These are phyloP conservation scores for Kokia cookei DNA, from an alignment of 441 rosid genomes.

Conservation along the genomic window DNA sequence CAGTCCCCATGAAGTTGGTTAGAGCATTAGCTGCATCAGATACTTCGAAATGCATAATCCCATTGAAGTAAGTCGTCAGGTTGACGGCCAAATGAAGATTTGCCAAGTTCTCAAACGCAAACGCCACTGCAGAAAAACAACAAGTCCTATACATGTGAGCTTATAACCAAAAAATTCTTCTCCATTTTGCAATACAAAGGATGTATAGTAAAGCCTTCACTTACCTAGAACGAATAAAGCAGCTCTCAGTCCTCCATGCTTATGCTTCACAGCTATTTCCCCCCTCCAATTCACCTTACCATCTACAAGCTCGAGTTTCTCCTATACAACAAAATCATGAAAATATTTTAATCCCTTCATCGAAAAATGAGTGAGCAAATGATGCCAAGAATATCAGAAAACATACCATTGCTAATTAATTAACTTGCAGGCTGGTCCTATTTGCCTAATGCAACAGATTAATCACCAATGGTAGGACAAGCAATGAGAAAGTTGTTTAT, in stretches of 20 bases:
- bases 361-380: neutral
- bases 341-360: neutral
- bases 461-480: neutral
- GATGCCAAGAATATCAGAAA: neutral
- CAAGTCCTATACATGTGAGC: neutral
- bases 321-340: conserved; percentile 24
- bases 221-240: conserved; percentile 36
- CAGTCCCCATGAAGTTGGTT: conserved; percentile 49
- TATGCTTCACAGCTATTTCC: conserved; percentile 38
- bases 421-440: neutral
- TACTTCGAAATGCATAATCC: conserved; percentile 42
- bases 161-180: neutral
- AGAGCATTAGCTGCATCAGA: conserved; percentile 56
- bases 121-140: conserved; percentile 26
- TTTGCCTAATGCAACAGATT: conserved; percentile 5
- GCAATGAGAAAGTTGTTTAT: neutral
- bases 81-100: conserved; percentile 44
- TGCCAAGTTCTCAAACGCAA: conserved; percentile 44
- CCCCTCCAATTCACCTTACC: conserved; percentile 67
- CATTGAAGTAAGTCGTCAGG: conserved; percentile 50
- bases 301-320: conserved; percentile 32
- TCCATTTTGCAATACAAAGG: neutral
- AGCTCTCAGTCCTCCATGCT: conserved; percentile 51
- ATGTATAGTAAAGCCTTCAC: neutral
- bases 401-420: conserved; percentile 25